Base-by-base conservation (phyloP, 2,329 filamentous ascomycete genomes). In the Claviceps digitariae region DNA sequence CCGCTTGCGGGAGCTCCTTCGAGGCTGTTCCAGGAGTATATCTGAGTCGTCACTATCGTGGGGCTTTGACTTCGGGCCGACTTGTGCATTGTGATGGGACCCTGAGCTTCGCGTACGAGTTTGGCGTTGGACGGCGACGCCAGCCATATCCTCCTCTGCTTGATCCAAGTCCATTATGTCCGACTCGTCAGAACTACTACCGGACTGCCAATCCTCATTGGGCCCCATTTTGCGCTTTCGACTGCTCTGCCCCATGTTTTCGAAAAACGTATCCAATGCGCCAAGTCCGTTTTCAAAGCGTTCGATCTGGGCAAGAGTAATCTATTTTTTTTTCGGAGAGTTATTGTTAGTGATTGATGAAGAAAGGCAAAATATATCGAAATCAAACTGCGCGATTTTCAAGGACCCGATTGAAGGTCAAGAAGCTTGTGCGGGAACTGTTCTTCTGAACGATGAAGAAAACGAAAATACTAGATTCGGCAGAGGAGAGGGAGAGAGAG, bases 151-250 rank as follows among this genome's bases (percentile, higher is more conserved):
- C 0, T 63, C 63, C 0, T 59, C 54, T 20, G 23, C 48, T 34
- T 43, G 57, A 29, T 64, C 64, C 7, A 64, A 15, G 0, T 64
- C 63, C 59, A 64, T 64, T 27, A 23, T 55, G 23, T 65, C 62
- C 12, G 63, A 62, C 25, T 51, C 54, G 17, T 57, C 51, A 36
- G 60, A 60, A 8, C 62, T 57, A 5, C 38, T 36, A 4, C 60
- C 62, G n/a, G 64, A 62, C 21, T 60, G 54, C 64, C 60, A 69
- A 8, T 63, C 61, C 43, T 66, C 60, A 3, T 63, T 58, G 2
- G 57, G 48, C 4, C 21, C 52, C 52, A 60, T 54, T 57, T 69
- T 69, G 13, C 68, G 66, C 52, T 70, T 70, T 34, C 58, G 60
- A 43, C 54, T 31, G 1, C 29, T 21, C 10, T 45, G 31, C n/a